These are phyloP conservation scores for Plenodomus biglobosus DNA, from an alignment of 2,329 filamentous ascomycete species.

Conservation along the genomic window DNA sequence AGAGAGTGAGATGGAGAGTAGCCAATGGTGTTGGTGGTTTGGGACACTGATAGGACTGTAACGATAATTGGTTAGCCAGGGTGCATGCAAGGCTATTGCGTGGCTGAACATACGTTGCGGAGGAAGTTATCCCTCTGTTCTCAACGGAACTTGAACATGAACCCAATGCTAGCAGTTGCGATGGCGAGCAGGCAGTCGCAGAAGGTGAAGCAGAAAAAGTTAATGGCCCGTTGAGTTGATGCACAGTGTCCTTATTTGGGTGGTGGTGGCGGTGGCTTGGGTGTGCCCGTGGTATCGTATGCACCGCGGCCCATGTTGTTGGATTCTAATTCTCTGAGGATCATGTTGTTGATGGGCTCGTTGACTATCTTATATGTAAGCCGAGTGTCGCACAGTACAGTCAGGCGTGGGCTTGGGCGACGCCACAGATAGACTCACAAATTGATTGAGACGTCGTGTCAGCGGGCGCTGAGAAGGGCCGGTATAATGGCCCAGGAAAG, in stretches of 20 bases:
- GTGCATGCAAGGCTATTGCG: conserved; percentile 31
- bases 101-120: conserved; percentile 39
- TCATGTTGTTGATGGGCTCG: conserved; percentile 41
- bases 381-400: neutral
- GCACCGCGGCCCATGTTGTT: conserved; percentile 54
- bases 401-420: neutral
- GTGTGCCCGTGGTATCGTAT: conserved; percentile 54
- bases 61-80: conserved; percentile 31
- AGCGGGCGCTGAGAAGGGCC: conserved; percentile 26
- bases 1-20: conserved; percentile 3
- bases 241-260: conserved; percentile 37
- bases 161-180: neutral
- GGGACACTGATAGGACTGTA: conserved; percentile 27
- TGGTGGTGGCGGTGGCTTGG: conserved; percentile 48
- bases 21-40: neutral
- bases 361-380: conserved; percentile 32
- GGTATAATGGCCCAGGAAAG: conserved; percentile 13
- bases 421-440: conserved; percentile 21
- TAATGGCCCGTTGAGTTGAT: conserved; percentile 8
- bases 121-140: conserved; percentile 35
- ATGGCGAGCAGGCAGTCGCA: conserved; percentile 3
- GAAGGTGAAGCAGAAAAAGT: conserved; percentile 3
- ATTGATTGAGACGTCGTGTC: conserved; percentile 20
- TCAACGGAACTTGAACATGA: conserved; percentile 29
- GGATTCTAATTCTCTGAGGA: conserved; percentile 46